Evolutionary conservation across 1,139 yeast species (phyloP).

Genomic region (Pneumocystis wakefieldiae): DNA sequence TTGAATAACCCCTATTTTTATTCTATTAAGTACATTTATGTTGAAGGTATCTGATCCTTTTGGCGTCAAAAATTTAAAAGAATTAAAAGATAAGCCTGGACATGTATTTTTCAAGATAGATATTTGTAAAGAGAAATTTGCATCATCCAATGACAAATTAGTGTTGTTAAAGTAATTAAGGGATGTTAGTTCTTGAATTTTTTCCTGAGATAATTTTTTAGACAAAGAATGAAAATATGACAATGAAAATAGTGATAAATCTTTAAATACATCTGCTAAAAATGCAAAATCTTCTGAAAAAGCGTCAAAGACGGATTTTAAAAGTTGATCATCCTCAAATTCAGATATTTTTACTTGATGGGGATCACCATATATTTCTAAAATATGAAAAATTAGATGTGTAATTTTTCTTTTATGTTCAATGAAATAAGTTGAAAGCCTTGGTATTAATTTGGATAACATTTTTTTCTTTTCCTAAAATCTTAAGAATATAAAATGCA

Average conservation of each 20-base stretch:
- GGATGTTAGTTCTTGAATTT: neutral
- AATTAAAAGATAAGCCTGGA: neutral
- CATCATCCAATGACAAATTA: neutral
- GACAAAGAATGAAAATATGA: neutral
- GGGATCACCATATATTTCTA: neutral
- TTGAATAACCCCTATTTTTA: neutral
- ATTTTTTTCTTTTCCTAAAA: neutral
- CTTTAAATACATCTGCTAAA: neutral
- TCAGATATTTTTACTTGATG: neutral
- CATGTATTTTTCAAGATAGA: neutral
- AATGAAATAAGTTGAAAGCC: neutral
- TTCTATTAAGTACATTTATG: neutral
- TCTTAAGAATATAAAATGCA: neutral
- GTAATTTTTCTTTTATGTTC: neutral
- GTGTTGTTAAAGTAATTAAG: neutral
- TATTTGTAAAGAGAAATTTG: neutral
- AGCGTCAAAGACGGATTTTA: neutral
- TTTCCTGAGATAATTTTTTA: neutral
- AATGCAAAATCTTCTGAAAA: neutral
- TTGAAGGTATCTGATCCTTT: neutral
- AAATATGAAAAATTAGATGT: neutral
- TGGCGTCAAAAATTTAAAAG: neutral
- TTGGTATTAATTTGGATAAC: neutral
- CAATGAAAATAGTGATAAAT: neutral
- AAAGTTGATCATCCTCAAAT: neutral